These are phyloP conservation scores for Aspergillus tanneri DNA, from an alignment of 2,329 filamentous ascomycete genomes.

Conservation along the genomic window DNA sequence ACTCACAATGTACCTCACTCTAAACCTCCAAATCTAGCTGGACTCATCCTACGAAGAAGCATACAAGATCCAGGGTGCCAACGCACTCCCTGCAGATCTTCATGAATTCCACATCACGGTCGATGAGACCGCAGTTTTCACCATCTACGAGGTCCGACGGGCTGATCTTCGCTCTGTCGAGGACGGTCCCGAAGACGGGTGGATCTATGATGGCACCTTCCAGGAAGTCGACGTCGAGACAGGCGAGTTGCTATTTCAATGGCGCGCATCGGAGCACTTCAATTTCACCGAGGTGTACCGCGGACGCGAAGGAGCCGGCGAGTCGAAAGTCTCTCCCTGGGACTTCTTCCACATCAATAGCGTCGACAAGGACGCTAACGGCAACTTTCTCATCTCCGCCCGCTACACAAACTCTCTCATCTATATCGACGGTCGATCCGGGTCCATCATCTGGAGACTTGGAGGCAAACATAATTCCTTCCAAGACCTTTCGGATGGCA, in stretches of 20 bases:
- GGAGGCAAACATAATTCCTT: constrained; percentile 50
- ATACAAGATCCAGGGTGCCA: constrained; percentile 39
- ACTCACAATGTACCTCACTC: background rate
- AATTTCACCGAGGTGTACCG: constrained; percentile 25
- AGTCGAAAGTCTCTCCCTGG: constrained; percentile 36
- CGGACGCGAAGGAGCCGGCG: constrained; percentile 19
- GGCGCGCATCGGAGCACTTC: constrained; percentile 50
- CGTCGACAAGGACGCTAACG: constrained; percentile 50
- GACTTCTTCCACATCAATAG: constrained; percentile 60
- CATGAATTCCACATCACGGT: constrained; percentile 49
- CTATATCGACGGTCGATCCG: constrained; percentile 45
- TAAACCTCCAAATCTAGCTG: constrained; percentile 18
- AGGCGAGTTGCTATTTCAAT: constrained; percentile 47
- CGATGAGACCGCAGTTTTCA: constrained; percentile 45
- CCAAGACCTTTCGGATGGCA: constrained; percentile 40
- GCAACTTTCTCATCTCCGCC: constrained; percentile 47
- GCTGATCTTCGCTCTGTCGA: constrained; percentile 39
- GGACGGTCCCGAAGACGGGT: constrained; percentile 37
- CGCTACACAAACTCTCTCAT: constrained; percentile 39
- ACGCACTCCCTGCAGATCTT: constrained; percentile 39
- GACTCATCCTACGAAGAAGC: constrained; percentile 36
- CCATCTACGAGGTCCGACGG: constrained; percentile 40
- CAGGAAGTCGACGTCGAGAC: constrained; percentile 50
- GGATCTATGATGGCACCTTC: constrained; percentile 44
- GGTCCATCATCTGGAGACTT: constrained; percentile 52